Percentiles rank a stretch among this genome's conserved stretches.
Conservation (phyloP, 140 eudicot species). For the Oenanthe javanica region DNA sequence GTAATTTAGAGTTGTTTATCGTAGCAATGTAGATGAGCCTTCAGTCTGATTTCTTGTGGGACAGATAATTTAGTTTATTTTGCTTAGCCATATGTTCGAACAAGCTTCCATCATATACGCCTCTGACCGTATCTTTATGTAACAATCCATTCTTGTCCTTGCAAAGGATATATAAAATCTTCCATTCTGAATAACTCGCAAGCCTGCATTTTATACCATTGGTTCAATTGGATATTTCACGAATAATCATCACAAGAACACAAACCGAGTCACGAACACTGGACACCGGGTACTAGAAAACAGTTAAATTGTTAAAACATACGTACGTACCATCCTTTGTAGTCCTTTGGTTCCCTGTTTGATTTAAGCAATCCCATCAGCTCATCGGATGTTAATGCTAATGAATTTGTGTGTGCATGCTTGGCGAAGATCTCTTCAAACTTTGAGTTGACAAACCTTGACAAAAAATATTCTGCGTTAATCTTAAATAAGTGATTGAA, state of each 20-base stretch:
- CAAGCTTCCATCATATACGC: conserved; percentile 71
- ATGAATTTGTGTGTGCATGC: conserved; percentile 44
- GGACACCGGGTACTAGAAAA: no score
- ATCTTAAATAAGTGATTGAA: background rate
- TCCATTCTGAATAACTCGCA: conserved; percentile 58
- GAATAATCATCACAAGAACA: no score
- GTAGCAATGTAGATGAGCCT: no score
- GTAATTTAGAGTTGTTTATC: no score
- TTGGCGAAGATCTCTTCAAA: conserved; percentile 65
- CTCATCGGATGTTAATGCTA: conserved; percentile 49
- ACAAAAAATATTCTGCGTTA: background rate
- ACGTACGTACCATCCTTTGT: conserved; percentile 44
- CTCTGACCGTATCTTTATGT: conserved; percentile 47
- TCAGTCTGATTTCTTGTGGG: no score
- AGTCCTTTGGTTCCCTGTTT: conserved; percentile 63
- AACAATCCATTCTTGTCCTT: conserved; percentile 63
- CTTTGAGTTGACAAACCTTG: conserved; percentile 53
- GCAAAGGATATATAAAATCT: conserved; percentile 37
- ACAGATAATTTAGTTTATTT: background rate
- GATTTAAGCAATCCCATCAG: conserved; percentile 41
- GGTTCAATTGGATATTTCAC: background rate
- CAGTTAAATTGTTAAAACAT: no score
- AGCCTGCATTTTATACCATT: conserved; percentile 29
- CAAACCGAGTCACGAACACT: no score
- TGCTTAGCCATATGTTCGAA: conserved; percentile 48